Conservation (phyloP, 768 basidiomycete species). For the Russula abietina region DNA sequence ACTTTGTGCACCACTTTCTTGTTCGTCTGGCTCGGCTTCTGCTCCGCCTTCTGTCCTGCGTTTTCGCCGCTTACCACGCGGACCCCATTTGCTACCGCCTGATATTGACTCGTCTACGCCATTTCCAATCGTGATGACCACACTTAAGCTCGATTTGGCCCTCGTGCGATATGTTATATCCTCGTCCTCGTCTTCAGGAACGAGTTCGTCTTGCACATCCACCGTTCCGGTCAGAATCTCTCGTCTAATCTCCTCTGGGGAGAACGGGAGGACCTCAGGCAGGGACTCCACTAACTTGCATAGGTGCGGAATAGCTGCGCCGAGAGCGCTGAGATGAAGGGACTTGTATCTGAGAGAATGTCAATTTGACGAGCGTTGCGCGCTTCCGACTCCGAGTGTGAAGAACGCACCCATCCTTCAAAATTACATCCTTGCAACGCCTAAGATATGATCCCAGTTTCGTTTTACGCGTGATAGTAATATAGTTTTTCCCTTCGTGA, state of each 20-base stretch:
- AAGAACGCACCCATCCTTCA: constrained; percentile 67
- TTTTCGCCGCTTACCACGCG: constrained; percentile 22
- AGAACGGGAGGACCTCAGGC: constrained; percentile 64
- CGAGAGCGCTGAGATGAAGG: constrained; percentile 74
- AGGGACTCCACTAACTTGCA: constrained; percentile 63
- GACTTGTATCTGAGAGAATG: constrained; percentile 54
- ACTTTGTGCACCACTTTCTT: constrained; percentile 1
- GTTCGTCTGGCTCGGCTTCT: not conserved
- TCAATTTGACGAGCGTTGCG: not conserved
- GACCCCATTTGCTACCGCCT: constrained; percentile 22
- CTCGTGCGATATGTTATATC: constrained; percentile 57
- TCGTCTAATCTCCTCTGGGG: constrained; percentile 53
- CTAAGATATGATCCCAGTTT: constrained; percentile 66
- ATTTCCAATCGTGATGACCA: constrained; percentile 56
- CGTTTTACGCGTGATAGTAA: constrained; percentile 76
- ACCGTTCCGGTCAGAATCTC: constrained; percentile 64
- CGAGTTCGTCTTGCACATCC: constrained; percentile 71
- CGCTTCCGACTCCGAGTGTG: not conserved
- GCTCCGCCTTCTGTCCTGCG: constrained; percentile 3
- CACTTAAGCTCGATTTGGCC: constrained; percentile 60
- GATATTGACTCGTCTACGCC: constrained; percentile 42
- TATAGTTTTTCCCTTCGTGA: constrained; percentile 72
- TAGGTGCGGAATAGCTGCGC: constrained; percentile 82
- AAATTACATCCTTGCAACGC: constrained; percentile 65
- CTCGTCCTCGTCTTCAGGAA: constrained; percentile 70